These are phyloP conservation scores for Exophiala oligosperma DNA, from an alignment of 2,329 filamentous ascomycete genomes.

Conservation along the genomic window DNA sequence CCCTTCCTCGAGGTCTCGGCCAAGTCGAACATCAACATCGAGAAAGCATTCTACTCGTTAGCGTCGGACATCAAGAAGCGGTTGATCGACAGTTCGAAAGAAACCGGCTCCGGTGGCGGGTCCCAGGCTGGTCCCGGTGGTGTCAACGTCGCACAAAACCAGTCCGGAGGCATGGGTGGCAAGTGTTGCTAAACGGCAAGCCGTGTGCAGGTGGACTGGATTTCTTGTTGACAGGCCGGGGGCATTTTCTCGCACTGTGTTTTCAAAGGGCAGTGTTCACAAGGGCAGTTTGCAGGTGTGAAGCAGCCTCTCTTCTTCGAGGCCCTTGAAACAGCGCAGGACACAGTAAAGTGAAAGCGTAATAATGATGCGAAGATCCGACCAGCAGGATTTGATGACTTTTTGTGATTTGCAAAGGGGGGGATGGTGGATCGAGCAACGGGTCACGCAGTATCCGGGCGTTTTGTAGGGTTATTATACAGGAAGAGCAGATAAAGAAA, in stretches of 20 bases:
- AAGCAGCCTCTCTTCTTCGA: background rate
- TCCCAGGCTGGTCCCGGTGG: slow-evolving; percentile 48
- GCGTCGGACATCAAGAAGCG: slow-evolving; percentile 98
- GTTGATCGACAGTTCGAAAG: slow-evolving; percentile 85
- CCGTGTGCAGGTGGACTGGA: too few species aligned
- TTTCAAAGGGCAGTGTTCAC: background rate
- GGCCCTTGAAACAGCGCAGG: background rate
- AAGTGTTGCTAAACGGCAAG: slow-evolving; percentile 68
- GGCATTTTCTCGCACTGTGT: background rate
- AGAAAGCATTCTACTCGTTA: slow-evolving; percentile 95
- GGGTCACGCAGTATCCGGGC: background rate
- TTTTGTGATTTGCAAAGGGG: background rate
- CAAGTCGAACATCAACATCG: slow-evolving; percentile 99
- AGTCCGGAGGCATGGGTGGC: slow-evolving; percentile 54
- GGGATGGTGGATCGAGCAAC: background rate
- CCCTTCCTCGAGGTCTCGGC: slow-evolving; percentile 98
- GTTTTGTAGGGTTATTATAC: background rate
- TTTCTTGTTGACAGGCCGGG: background rate
- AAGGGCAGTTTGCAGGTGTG: background rate
- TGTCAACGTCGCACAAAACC: slow-evolving; percentile 69
- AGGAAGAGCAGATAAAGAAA: background rate
- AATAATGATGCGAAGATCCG: slow-evolving; percentile 1
- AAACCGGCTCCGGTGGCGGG: slow-evolving; percentile 11
- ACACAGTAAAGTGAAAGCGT: background rate
- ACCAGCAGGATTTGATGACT: background rate